Conservation (phyloP, 73 alveolate species). For the Symbiodinium pilosum region DNA sequence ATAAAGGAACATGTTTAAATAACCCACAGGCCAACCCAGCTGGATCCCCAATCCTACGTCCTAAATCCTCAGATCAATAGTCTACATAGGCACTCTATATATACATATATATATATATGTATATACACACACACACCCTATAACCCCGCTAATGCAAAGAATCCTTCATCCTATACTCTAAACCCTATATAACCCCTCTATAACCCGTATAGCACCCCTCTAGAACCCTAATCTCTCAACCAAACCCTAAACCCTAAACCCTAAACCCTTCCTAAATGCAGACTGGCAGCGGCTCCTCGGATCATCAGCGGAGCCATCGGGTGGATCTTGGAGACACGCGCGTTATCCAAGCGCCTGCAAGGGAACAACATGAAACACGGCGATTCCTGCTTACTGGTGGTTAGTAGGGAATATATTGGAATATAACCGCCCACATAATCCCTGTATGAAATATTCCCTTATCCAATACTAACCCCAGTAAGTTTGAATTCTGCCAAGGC, state of each 20-base stretch:
- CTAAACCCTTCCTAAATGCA: not conserved
- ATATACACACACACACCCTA: too few species aligned
- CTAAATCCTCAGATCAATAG: too few species aligned
- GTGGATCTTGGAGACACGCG: conserved; percentile 7
- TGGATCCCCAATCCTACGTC: not conserved
- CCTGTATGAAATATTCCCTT: too few species aligned
- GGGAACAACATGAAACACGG: too few species aligned
- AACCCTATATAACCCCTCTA: too few species aligned
- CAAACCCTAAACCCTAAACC: not conserved
- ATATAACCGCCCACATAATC: too few species aligned
- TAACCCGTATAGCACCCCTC: not conserved
- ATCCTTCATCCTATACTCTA: not conserved
- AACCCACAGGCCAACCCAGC: not conserved
- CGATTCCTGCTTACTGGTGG: too few species aligned
- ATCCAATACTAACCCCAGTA: too few species aligned
- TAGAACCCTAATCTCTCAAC: not conserved
- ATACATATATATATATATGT: too few species aligned
- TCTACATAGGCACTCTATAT: too few species aligned
- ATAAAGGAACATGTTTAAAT: too few species aligned
- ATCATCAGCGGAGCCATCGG: conserved; percentile 10
- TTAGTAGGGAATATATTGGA: too few species aligned
- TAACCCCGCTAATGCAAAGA: not conserved
- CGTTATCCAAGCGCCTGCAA: not conserved
- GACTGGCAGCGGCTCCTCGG: not conserved
- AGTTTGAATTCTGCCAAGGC: not conserved